Evolutionary conservation across 2,329 filamentous ascomycete species (phyloP), one percentile per base, ranked within the genome.

Genomic region (Lizonia empirigonia): DNA sequence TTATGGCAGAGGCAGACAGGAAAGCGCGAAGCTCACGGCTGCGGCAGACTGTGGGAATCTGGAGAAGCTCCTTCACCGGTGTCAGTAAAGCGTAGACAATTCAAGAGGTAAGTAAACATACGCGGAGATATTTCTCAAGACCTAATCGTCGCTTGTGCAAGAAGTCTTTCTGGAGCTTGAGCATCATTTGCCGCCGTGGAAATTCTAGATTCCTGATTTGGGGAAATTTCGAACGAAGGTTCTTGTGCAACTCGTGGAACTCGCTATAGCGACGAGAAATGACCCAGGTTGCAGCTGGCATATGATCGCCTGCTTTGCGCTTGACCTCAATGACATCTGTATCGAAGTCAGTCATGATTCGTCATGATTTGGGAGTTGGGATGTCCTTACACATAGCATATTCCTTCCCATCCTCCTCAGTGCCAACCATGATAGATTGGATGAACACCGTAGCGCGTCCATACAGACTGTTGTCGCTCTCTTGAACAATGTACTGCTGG

Each of bases 161-260:
- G 67, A 99, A 99, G 64, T 99, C 94, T 70, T 86, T 93, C 69
- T 99, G 94, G 2, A 99, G 83, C 67, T 97, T 97, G 86, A 97
- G 91, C 44, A 99, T 89, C 76, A 97, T 87, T 53, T 94, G 88
- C 29, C 95, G 84, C 15, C 93, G 84, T 1, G 94, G 94, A 67
- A 99, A 97, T 63, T 97, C 93, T 2, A 99, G 82, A 59, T 90
- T 85, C 39, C 92, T 85, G 13, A 97, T 91, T 13, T 90, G 92
- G 0, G 91, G 86, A 65, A 97, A 99, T 55, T 88, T 85, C 30
- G 86, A 82, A 44, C 94, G 87, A 20, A 99, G 81, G 47, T 88
- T 88, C 69, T 97, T 94, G 69, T 99, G 91, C 15, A 99, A 83
- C 58, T 97, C 92, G 64, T 96, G 91, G 65, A 99, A 99, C 73